Evolutionary conservation across 2,329 filamentous ascomycete species (phyloP).

Genomic region (Fusarium solani-melongenae): DNA sequence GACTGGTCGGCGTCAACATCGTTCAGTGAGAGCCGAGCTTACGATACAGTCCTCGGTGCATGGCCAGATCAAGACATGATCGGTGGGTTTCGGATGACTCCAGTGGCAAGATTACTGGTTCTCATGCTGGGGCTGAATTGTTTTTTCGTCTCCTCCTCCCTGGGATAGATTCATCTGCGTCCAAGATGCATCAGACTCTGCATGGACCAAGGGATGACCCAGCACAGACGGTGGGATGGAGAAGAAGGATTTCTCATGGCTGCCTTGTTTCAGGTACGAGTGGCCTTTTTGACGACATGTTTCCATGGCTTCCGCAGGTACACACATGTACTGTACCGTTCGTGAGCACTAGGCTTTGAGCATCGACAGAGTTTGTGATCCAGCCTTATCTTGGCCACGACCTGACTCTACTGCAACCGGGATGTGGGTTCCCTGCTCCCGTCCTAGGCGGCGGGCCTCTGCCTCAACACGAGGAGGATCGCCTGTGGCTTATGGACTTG

Average conservation of each 20-base stretch:
- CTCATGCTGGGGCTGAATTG: constrained; percentile 28
- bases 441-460: constrained; percentile 26
- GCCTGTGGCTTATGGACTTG: constrained; percentile 28
- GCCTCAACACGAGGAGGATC: constrained; percentile 40
- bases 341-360: constrained; percentile 18
- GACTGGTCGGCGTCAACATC: neutral
- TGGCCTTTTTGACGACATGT: constrained; percentile 11
- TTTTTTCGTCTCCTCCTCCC: constrained; percentile 14
- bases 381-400: constrained; percentile 30
- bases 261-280: constrained; percentile 41
- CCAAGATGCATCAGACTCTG: constrained; percentile 23
- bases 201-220: constrained; percentile 38
- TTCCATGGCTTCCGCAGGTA: constrained; percentile 16
- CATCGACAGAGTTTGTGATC: constrained; percentile 26
- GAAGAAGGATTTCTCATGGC: constrained; percentile 15
- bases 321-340: constrained; percentile 20
- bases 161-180: constrained; percentile 18
- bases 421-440: constrained; percentile 19
- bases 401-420: constrained; percentile 16
- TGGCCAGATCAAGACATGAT: neutral
- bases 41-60: neutral
- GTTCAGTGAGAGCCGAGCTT: neutral
- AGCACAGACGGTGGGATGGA: constrained; percentile 10
- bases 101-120: constrained; percentile 35
- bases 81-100: constrained; percentile 9